Evolutionary conservation across 495 filamentous ascomycete species (phyloP).

Genomic region (Emericellopsis terricola): DNA sequence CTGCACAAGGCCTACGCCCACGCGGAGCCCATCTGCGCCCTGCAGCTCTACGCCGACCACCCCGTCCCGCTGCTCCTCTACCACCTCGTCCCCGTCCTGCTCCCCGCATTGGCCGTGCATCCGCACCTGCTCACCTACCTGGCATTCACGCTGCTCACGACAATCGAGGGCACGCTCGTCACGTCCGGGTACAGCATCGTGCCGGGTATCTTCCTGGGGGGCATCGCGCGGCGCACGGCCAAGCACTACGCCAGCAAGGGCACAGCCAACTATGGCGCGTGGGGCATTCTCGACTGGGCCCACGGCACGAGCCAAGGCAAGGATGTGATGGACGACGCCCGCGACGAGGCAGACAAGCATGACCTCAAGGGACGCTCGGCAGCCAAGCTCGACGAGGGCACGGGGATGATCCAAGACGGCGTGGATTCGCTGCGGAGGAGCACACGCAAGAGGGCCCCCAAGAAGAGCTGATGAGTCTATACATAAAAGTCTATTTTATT

Average conservation of each 20-base stretch:
- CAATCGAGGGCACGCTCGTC: constrained; percentile 58
- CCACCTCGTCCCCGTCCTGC: constrained; percentile 53
- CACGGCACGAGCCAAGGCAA: constrained; percentile 47
- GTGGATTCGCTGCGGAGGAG: constrained; percentile 16
- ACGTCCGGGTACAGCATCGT: constrained; percentile 63
- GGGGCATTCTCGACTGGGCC: constrained; percentile 63
- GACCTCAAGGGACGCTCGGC: constrained; percentile 29
- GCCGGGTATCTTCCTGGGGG: constrained; percentile 57
- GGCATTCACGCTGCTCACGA: constrained; percentile 45
- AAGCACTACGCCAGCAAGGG: constrained; percentile 41
- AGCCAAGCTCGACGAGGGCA: constrained; percentile 16
- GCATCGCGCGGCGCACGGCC: constrained; percentile 54
- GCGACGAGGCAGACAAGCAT: constrained; percentile 40
- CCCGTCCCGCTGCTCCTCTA: constrained; percentile 52
- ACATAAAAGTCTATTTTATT: too few species aligned
- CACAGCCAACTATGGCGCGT: constrained; percentile 58
- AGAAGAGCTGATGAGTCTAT: constrained; percentile 2
- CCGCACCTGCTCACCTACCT: constrained; percentile 68
- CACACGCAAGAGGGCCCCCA: constrained; percentile 14
- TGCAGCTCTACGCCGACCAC: constrained; percentile 54
- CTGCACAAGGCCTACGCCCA: constrained; percentile 53
- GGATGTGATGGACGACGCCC: constrained; percentile 34
- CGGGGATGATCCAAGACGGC: constrained; percentile 15
- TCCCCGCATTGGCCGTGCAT: constrained; percentile 44
- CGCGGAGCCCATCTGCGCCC: constrained; percentile 24